Percentiles rank a stretch among this genome's conserved stretches.
These are phyloP conservation scores for Coffea canephora DNA, from an alignment of 257 asterid species.

Conservation along the genomic window DNA sequence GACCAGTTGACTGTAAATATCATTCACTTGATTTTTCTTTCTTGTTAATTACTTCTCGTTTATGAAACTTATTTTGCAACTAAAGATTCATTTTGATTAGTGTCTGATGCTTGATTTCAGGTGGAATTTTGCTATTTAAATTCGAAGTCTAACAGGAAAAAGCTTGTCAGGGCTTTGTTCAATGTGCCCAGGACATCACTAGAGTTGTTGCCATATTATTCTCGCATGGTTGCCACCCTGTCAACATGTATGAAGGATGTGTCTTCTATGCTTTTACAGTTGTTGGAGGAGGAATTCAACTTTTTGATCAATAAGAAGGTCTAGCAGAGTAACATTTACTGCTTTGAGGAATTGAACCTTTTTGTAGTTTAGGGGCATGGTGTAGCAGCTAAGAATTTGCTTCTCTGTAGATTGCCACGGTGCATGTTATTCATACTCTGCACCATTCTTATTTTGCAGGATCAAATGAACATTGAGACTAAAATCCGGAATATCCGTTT, in stretches of 20 bases:
- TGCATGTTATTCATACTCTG: not conserved
- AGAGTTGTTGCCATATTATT: slow-evolving; percentile 92
- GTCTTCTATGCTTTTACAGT: slow-evolving; percentile 81
- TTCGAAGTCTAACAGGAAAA: slow-evolving; percentile 90
- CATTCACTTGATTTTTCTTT: slow-evolving; percentile 27
- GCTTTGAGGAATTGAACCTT: slow-evolving; percentile 13
- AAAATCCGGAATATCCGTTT: slow-evolving; percentile 93
- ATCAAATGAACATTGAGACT: slow-evolving; percentile 98
- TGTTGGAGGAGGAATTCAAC: slow-evolving; percentile 96
- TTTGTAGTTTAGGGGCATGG: not conserved
- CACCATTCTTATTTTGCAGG: slow-evolving; percentile 50
- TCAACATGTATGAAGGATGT: slow-evolving; percentile 96
- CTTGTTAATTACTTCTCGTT: slow-evolving; percentile 4
- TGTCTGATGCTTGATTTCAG: slow-evolving; percentile 40
- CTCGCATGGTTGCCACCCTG: slow-evolving; percentile 95
- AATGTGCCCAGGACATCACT: slow-evolving; percentile 97
- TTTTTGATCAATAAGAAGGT: slow-evolving; percentile 92
- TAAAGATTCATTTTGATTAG: slow-evolving; percentile 25
- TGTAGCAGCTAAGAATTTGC: not conserved
- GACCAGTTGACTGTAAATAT: slow-evolving; percentile 88
- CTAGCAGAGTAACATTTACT: slow-evolving; percentile 19
- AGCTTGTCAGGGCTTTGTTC: slow-evolving; percentile 93
- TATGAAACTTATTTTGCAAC: slow-evolving; percentile 15
- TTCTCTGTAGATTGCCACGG: not conserved
- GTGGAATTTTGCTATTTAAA: slow-evolving; percentile 98